Evolutionary conservation across 257 asterid genomes (phyloP), one percentile per base, ranked within the genome.

Genomic region (Capsicum chinense): DNA sequence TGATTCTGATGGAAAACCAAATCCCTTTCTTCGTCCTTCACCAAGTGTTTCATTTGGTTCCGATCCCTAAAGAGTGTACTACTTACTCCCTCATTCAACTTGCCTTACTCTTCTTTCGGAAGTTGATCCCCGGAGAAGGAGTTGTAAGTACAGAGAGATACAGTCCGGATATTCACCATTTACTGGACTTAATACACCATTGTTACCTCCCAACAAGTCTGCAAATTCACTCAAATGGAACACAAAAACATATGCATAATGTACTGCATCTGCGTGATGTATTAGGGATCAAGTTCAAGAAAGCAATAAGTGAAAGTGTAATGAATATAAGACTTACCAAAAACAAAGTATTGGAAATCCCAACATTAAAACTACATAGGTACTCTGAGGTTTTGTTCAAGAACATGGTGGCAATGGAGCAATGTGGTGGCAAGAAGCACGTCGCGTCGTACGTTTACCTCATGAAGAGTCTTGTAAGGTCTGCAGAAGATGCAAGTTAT

Each of bases 381-480:
- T 84, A 87, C 67, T 88, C 93, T 0, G 93, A 89, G 79, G 73
- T 71, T 66, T 62, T 92, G 79, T 84, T 91, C 9, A 86, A 91
- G 52, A 92, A 92, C 81, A 84, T 92, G 83, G 57, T 92, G 14
- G 94, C 95, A 6, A 79, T 92, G 86, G 95, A 92, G 79, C 63
- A 64, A 7, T 88, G 89, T 78, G 71, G 83, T 3, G 63, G 63
- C 9, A 0, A 14, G 19, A 92, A 92, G 47, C 86, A 84, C 42
- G 79, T 92, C 0, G 62, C 88, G 9, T 92, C 94, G 0, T 92
- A 92, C 15, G 82, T 62, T 0, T 7, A 87, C 39, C 68, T 93
- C 37, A 86, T 92, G 91, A 87, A 85, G 67, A 68, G 86, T 39
- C 88, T 93, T 11, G 56, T 89, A 39, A 82, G 47, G 82, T 68